Percentiles rank a stretch among this genome's conserved stretches.
Evolutionary conservation across 2,329 filamentous ascomycete genomes (phyloP).

Genomic region (Fusarium domesticum): DNA sequence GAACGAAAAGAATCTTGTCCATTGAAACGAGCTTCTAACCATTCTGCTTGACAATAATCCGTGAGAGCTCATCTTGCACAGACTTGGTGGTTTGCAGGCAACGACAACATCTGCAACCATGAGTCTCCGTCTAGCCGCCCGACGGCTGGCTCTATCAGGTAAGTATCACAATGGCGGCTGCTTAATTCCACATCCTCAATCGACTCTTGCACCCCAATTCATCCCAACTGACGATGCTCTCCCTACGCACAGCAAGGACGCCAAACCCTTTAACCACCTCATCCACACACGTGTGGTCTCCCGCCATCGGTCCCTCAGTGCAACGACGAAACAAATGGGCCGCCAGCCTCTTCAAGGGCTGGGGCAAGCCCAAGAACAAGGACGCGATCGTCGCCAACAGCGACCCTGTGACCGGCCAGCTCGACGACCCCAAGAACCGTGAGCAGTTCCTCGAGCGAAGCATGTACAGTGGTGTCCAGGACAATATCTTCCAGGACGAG

Average conservation of each 20-base stretch:
- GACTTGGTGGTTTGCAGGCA: conserved; percentile 22
- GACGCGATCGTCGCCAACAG: conserved; percentile 31
- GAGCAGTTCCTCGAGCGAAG: conserved; percentile 40
- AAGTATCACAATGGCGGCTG: conserved; percentile 24
- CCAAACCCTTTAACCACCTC: conserved; percentile 18
- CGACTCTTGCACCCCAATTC: background rate
- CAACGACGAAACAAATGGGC: conserved; percentile 45
- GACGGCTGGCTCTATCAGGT: conserved; percentile 61
- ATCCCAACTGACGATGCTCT: conserved; percentile 14
- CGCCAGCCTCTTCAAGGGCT: conserved; percentile 40
- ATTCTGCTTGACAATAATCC: conserved; percentile 13
- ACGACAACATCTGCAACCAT: conserved; percentile 42
- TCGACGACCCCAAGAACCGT: conserved; percentile 43
- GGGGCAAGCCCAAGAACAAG: conserved; percentile 31
- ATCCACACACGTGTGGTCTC: conserved; percentile 15
- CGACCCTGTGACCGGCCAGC: conserved; percentile 31
- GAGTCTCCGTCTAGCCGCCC: conserved; percentile 62
- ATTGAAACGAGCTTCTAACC: conserved; percentile 4
- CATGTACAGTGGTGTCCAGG: conserved; percentile 44
- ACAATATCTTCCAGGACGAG: conserved; percentile 63
- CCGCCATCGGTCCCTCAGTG: conserved; percentile 14
- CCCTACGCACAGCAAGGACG: conserved; percentile 20
- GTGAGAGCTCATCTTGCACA: conserved; percentile 14
- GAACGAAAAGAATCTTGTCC: conserved; percentile 29
- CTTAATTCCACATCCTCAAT: background rate